These are phyloP conservation scores for Trametes polyzona DNA, from an alignment of 1,284 basidiomycete genomes.

Conservation along the genomic window DNA sequence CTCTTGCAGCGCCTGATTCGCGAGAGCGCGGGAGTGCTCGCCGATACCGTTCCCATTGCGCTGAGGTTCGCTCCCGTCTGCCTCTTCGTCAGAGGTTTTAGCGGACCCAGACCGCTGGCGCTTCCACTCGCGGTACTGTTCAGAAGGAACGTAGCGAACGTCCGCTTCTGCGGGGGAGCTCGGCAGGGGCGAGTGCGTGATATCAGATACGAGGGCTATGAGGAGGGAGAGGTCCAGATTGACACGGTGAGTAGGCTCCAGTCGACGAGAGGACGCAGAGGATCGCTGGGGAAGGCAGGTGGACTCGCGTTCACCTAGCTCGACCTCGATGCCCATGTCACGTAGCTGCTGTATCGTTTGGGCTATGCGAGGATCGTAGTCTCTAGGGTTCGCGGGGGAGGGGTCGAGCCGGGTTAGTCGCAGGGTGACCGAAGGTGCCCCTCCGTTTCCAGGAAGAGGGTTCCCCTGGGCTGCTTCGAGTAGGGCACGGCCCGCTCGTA, in stretches of 20 bases:
- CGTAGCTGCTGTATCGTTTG: constrained; percentile 59
- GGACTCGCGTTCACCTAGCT: constrained; percentile 62
- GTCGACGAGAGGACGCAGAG: constrained; percentile 23
- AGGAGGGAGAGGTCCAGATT: constrained; percentile 84
- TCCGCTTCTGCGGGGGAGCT: constrained; percentile 57
- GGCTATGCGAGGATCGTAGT: constrained; percentile 60
- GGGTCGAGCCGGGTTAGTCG: constrained; percentile 73
- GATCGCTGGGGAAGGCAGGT: constrained; percentile 22
- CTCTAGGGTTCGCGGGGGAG: constrained; percentile 40
- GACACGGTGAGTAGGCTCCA: constrained; percentile 56
- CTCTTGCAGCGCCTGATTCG: constrained; percentile 72
- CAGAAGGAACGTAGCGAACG: constrained; percentile 61
- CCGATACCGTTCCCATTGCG: constrained; percentile 36
- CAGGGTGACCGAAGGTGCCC: constrained; percentile 51
- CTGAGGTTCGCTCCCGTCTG: constrained; percentile 29
- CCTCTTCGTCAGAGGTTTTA: constrained; percentile 20
- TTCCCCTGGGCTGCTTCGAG: constrained; percentile 64
- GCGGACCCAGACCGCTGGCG: constrained; percentile 38
- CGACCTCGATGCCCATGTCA: constrained; percentile 66
- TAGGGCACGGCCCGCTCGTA: constrained; percentile 65
- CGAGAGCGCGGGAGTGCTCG: constrained; percentile 66
- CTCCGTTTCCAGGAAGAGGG: constrained; percentile 38
- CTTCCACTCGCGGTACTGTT: constrained; percentile 62
- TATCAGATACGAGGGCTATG: constrained; percentile 82
- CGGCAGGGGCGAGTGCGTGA: constrained; percentile 76